Evolutionary conservation across 345 rosid genomes (phyloP), one percentile per base, ranked within the genome.

Genomic region (Orychophragmus violaceus): DNA sequence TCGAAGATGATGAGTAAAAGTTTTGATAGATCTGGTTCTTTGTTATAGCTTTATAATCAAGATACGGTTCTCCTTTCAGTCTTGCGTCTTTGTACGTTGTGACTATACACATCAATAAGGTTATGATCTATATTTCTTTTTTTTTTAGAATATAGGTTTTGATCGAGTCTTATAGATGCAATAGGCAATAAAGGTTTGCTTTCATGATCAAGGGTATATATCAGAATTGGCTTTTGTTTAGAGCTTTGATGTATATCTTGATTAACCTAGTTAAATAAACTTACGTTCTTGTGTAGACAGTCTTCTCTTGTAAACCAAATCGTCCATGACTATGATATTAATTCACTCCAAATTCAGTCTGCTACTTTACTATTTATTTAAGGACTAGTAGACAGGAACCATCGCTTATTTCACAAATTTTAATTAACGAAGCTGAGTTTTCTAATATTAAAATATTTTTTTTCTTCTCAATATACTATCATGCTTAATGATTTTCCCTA

Each of bases 1-100:
- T 54, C 32, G 58, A 62, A 62, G 58, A 71, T 3, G 52, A 71
- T 22, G 36, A 14, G 52, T 71, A 8, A 27, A 17, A 21, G 1
- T 27, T 29, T 61, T 61, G 27, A 66, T 18, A 16, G 0, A 27
- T 11, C 8, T 49, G 11, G 25, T 28, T 25, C 5, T 35, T 23
- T 21, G 44, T 8, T 32, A 13, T 5, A 27, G 6, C 41, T 13
- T 16, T 27, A n/a, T 29, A 10, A 10, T 21, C 51, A 61, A 3
- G 16, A n/a, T 41, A 21, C 32, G 14, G 3, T 39, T 5, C 39
- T 52, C 10, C 28, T 52, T 18, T 25, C 18, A 18, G 16, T 22
- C 16, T 48, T 48, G 53, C 25, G 8, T 49, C 29, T n/a, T n/a
- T n/a, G 30, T 2, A 12, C 10, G 18, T 50, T 50, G 54, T 48